These are phyloP conservation scores for Entamoeba invadens DNA, from an alignment of 208 protist genomes.

Conservation along the genomic window DNA sequence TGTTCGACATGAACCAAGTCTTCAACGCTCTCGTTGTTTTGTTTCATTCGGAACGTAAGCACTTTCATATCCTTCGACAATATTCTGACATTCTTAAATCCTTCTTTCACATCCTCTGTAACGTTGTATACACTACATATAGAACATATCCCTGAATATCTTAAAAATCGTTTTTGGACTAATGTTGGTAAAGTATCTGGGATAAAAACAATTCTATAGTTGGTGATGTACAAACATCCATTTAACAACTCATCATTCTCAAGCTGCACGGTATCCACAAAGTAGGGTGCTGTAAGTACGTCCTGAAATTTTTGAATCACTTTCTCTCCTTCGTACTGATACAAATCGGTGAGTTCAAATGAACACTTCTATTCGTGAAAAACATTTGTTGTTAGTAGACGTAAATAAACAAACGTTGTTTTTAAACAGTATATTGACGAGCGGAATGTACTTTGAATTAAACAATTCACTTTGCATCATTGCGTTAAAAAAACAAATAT, in stretches of 20 bases:
- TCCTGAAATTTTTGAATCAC: background rate
- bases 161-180: background rate
- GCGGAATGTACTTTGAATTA: background rate
- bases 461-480: background rate
- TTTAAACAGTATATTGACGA: background rate
- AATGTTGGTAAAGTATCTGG: background rate
- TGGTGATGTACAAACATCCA: background rate
- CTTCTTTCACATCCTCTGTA: background rate
- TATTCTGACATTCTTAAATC: background rate
- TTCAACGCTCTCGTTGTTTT: background rate
- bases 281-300: background rate
- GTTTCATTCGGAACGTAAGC: background rate
- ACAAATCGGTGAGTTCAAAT: background rate
- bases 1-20: background rate
- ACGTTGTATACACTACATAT: background rate
- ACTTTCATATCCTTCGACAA: background rate
- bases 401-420: too few species aligned
- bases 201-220: background rate
- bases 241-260: background rate
- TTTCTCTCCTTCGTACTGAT: background rate
- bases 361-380: background rate
- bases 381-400: too few species aligned
- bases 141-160: background rate
- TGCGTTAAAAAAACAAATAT: background rate
- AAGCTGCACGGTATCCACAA: background rate